Evolutionary conservation across 352 stramenopile species (phyloP).

Genomic region (Phytophthora cactorum): DNA sequence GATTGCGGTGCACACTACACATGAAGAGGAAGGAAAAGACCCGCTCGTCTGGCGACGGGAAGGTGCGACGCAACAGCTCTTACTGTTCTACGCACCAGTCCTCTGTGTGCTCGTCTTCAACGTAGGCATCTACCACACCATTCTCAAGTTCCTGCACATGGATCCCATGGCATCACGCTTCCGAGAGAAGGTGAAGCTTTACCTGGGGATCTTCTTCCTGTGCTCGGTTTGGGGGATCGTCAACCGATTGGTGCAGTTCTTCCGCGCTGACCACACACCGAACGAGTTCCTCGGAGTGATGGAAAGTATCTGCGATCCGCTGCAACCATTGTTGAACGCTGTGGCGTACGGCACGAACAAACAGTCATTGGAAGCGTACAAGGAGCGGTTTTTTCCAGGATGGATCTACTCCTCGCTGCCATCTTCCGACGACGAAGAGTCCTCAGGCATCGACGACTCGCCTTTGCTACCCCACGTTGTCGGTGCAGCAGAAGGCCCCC

Average conservation of each 20-base stretch:
- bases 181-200: conserved; percentile 63
- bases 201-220: conserved; percentile 73
- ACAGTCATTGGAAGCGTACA: conserved; percentile 73
- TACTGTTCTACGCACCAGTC: conserved; percentile 76
- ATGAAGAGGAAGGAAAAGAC: conserved; percentile 35
- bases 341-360: conserved; percentile 79
- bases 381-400: conserved; percentile 64
- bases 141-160: conserved; percentile 64
- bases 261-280: conserved; percentile 47
- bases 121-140: conserved; percentile 56
- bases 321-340: conserved; percentile 74
- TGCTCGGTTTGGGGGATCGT: conserved; percentile 78
- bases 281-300: conserved; percentile 65
- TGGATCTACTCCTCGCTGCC: conserved; percentile 71
- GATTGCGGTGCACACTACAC: conserved; percentile 59
- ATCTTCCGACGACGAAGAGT: conserved; percentile 73
- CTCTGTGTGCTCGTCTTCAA: conserved; percentile 76
- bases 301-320: conserved; percentile 75
- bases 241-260: conserved; percentile 73
- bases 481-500: conserved; percentile 9
- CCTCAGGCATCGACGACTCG: conserved; percentile 56
- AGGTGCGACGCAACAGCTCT: conserved; percentile 63
- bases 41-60: conserved; percentile 44
- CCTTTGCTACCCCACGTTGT: conserved; percentile 34
- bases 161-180: conserved; percentile 74